Percentiles rank a stretch among this genome's conserved stretches.
phyloP scores from a whole-genome alignment of 495 filamentous ascomycete species.

The Penicillium soppii region DNA sequence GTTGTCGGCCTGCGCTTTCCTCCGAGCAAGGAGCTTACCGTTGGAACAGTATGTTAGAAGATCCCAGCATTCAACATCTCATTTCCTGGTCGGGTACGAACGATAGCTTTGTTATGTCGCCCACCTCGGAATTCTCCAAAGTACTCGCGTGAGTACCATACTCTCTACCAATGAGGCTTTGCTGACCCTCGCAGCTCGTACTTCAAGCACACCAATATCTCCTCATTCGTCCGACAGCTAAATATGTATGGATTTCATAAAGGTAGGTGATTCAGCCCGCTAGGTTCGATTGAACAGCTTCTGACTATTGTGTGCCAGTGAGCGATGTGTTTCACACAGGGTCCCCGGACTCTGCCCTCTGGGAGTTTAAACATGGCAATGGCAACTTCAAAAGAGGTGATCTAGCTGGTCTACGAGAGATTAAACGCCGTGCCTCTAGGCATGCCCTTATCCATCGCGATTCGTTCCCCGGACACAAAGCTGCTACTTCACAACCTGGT shows the following conservation, averaged over 20 bases:
- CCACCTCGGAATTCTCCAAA: constrained; percentile 96
- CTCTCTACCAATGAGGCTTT: background rate
- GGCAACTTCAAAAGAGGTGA: constrained; percentile 97
- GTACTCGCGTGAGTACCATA: constrained; percentile 77
- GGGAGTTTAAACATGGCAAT: constrained; percentile 99
- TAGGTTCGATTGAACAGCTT: background rate
- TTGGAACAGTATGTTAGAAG: constrained; percentile 83
- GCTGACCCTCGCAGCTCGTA: constrained; percentile 59
- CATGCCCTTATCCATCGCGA: constrained; percentile 95
- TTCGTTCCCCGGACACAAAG: constrained; percentile 79
- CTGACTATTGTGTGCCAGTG: constrained; percentile 52
- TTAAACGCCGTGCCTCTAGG: constrained; percentile 93
- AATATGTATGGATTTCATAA: constrained; percentile 99
- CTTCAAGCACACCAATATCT: constrained; percentile 99
- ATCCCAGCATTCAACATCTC: constrained; percentile 85
- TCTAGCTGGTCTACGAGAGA: constrained; percentile 86
- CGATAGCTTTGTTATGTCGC: constrained; percentile 98
- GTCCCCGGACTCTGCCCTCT: constrained; percentile 89
- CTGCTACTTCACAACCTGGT: constrained; percentile 70
- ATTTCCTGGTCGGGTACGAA: constrained; percentile 93
- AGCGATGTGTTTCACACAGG: constrained; percentile 99
- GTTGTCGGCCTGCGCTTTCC: constrained; percentile 22
- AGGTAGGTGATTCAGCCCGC: constrained; percentile 56
- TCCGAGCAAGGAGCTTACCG: constrained; percentile 1
- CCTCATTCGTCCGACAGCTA: constrained; percentile 94